Evolutionary conservation across 148 eudicot genomes (phyloP), one percentile per base, ranked within the genome.

Genomic region (Heliosperma pusillum): DNA sequence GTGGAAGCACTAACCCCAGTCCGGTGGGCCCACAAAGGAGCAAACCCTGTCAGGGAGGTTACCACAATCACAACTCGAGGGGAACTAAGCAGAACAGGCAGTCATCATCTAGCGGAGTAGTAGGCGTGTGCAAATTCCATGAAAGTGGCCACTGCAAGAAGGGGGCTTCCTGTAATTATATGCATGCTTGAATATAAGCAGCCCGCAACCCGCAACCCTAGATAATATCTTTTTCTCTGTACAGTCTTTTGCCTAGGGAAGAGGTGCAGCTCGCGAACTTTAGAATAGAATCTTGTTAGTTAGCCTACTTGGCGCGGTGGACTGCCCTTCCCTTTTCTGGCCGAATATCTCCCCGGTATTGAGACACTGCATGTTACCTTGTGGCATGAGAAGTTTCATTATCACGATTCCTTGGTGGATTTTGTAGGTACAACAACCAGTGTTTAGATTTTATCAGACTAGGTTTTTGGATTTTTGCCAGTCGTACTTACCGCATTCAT

Each of bases 61-160:
- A 90, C 61, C 85, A 84, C 50, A 79, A 83, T 62, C 83, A 73
- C 10, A 72, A 66, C 57, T 82, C 86, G 12, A 86, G 88, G 62
- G 85, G 85, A 21, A 55, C 83, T 75, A 81, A 76, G n/a, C 87
- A 83, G 85, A 83, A 80, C 70, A 83, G 90, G 83, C 89, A 84
- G 56, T 36, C 87, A 1, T 84, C 91, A 5, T 85, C 65, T 71
- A 86, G 55, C 9, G 73, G 0, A 85, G 93, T 60, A 79, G 77
- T 33, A 74, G 71, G 85, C 86, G 77, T 78, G 69, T 40, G 17
- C 55, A 50, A 50, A 50, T 16, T 50, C 17, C 5, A 12, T 50
- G 42, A 36, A 36, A 36, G 9, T 36, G 42, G 42, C 1, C 42
- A 36, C 7, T 36, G 42, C 42, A 36, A 36, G 42, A 36, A 36